Percentiles rank a stretch among this genome's conserved stretches.
Evolutionary conservation across 169 alveolate species (phyloP).

Genomic region (Plasmodium sp.): DNA sequence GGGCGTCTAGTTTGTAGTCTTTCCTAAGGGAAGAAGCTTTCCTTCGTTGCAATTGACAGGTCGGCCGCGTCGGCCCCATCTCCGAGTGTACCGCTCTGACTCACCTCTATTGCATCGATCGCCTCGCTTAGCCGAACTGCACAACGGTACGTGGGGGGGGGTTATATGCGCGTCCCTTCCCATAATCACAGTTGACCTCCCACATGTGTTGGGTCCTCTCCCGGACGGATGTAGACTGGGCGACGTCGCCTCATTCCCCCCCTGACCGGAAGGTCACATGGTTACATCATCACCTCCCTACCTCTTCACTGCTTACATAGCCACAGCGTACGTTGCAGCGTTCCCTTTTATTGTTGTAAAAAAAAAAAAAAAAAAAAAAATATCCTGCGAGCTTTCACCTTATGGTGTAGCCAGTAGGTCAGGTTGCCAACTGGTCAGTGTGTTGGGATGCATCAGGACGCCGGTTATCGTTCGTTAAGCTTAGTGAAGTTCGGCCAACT

Average conservation of each 20-base stretch:
- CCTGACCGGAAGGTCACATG: background rate
- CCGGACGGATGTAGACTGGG: background rate
- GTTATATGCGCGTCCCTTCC: background rate
- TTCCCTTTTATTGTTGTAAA: background rate
- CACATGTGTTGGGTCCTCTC: background rate
- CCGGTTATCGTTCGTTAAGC: background rate
- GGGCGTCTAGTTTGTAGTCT: background rate
- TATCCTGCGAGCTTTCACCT: background rate
- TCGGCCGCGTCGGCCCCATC: background rate
- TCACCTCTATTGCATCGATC: background rate
- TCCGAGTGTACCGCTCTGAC: background rate
- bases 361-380: background rate
- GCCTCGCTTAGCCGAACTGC: background rate
- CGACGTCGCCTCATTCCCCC: background rate
- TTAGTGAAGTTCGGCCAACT: background rate
- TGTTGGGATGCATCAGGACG: background rate
- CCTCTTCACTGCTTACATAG: background rate
- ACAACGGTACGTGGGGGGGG: background rate
- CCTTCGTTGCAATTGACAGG: background rate
- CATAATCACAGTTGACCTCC: background rate
- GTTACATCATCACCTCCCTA: background rate
- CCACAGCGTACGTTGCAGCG: background rate
- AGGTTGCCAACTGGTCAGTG: background rate
- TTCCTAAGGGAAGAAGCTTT: background rate
- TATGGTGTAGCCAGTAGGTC: background rate